Conservation (phyloP, 176 grass and related monocot species). For the Cenchrus purpureus region DNA sequence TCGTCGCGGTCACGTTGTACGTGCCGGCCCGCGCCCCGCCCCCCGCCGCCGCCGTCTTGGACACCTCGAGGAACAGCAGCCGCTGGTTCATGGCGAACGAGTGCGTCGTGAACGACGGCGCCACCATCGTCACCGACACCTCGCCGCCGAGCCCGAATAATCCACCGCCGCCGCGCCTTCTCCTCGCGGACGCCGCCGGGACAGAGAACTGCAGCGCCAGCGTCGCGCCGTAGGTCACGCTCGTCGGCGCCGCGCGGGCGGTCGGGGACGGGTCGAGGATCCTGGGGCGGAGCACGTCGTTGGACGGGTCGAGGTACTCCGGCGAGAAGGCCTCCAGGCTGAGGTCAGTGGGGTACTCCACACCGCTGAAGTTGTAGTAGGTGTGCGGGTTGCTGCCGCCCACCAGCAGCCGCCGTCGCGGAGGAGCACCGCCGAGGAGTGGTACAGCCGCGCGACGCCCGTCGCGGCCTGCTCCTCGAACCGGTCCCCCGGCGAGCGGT, state of each 20-base stretch:
- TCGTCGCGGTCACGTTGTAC: slow-evolving; percentile 33
- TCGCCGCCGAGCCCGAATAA: neutral
- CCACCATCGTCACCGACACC: slow-evolving; percentile 61
- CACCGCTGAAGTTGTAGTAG: slow-evolving; percentile 77
- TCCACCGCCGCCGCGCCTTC: neutral
- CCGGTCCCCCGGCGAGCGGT: slow-evolving; percentile 35
- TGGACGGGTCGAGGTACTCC: slow-evolving; percentile 58
- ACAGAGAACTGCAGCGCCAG: slow-evolving; percentile 57
- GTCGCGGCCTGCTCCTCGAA: slow-evolving; percentile 60
- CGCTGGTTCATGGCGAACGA: slow-evolving; percentile 88
- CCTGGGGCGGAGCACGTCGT: slow-evolving; percentile 48
- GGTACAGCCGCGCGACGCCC: slow-evolving; percentile 64
- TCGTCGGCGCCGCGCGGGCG: neutral
- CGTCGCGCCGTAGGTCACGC: slow-evolving; percentile 42
- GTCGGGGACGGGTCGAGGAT: slow-evolving; percentile 45
- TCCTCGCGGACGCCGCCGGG: neutral
- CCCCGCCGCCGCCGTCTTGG: neutral
- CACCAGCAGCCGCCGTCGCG: slow-evolving; percentile 73
- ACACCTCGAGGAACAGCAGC: slow-evolving; percentile 55
- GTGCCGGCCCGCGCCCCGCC: neutral
- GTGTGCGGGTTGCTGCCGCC: slow-evolving; percentile 84
- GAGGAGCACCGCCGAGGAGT: slow-evolving; percentile 64
- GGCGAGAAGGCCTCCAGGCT: slow-evolving; percentile 86
- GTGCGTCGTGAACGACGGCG: slow-evolving; percentile 85
- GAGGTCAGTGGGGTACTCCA: slow-evolving; percentile 73